A percentile compares a stretch with the other conserved stretches of the same genome.
phyloP scores from a whole-genome alignment of 495 filamentous ascomycete genomes.

The Penicillium tannophilum region DNA sequence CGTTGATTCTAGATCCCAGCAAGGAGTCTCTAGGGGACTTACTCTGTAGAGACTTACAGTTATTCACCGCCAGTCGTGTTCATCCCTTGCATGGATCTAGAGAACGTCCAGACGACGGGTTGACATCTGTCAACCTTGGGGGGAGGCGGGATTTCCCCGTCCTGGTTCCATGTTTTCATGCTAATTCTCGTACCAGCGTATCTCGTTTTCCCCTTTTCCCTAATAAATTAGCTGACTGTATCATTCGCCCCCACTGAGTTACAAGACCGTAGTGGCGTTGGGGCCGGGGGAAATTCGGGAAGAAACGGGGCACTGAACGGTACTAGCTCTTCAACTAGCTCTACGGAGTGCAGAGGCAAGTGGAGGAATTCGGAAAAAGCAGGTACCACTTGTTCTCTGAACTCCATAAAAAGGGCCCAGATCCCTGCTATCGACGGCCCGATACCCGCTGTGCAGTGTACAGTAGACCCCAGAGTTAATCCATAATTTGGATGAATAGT shows the following conservation, averaged over 20 bases:
- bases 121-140: slow-evolving; percentile 21
- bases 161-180: not conserved
- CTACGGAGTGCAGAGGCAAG: not conserved
- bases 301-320: slow-evolving; percentile 16
- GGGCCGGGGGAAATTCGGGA: slow-evolving; percentile 8
- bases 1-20: slow-evolving; percentile 4
- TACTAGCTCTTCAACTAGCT: too few species aligned
- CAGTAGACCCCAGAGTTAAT: slow-evolving; percentile 19
- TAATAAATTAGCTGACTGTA: slow-evolving; percentile 4
- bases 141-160: slow-evolving; percentile 8
- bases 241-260: slow-evolving; percentile 12
- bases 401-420: slow-evolving; percentile 9
- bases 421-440: slow-evolving; percentile 41
- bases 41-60: not conserved
- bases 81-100: slow-evolving; percentile 6
- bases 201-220: not conserved
- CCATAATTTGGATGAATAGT: not conserved
- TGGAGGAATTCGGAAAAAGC: not conserved
- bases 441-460: slow-evolving; percentile 38
- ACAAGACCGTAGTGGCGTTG: not conserved
- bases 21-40: not conserved
- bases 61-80: slow-evolving; percentile 12
- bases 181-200: not conserved
- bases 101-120: not conserved
- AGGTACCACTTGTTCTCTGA: slow-evolving; percentile 5